Evolutionary conservation across 2,329 filamentous ascomycete species (phyloP), one percentile per base, ranked within the genome.

Genomic region (Aaosphaeria arxii): DNA sequence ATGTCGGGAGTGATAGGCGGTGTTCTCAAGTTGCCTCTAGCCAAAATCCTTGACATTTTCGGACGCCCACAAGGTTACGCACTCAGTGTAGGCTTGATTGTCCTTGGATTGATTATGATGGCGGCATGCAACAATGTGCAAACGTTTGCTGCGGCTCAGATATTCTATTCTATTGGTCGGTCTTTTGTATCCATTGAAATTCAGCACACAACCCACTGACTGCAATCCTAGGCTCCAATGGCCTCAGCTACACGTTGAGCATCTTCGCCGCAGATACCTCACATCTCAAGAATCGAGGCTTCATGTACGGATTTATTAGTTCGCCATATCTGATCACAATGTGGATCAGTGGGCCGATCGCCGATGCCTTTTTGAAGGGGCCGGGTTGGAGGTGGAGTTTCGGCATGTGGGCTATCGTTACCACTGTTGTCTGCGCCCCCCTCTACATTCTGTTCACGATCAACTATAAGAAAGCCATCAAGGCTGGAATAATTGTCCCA

Each of bases 211-310:
- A 32, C 30, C 31, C 30, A 11, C 39, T 28, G 7, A 32, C 29
- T 43, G 17, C 7, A 9, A 7, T 29, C 24, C 30, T 11, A 6
- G 31, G 41, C 6, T 30, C 11, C 28, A 85, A 35, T 84, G 84
- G 73, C 86, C 39, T 83, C 83, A 41, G 85, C 83, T 58, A 85
- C 83, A 73, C 82, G 31, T 71, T 87, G 11, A 77, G 77, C 50
- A 78, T 88, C 24, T 82, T 88, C 55, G 79, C 86, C 47, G 82
- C 85, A 24, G 86, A 88, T 57, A 86, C 83, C 1, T 83, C 84
- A 0, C 75, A 75, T 28, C 71, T 88, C 33, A 74, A 78, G 45
- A 85, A 86, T 57, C 75, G 85, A 63, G 80, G 78, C 1, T 72
- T 88, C 42, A 77, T 84, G 59, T 78, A 81, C 36, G 82, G 83